Evolutionary conservation across 441 rosid species (phyloP), one percentile per base, ranked within the genome.

Genomic region (Adansonia gregorii): DNA sequence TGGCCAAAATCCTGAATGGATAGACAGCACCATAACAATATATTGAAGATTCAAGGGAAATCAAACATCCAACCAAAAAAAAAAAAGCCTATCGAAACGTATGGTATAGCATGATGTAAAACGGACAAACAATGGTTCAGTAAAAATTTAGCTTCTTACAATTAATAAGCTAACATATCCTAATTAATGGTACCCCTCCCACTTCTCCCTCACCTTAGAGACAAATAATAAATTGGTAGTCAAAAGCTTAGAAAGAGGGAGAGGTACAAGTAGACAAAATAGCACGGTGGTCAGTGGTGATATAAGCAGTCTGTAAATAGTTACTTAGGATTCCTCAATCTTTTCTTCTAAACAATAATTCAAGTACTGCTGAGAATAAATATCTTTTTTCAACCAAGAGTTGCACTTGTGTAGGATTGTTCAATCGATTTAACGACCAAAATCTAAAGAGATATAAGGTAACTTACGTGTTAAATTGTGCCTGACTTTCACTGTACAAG

Each of bases 381-480:
- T 17, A 71, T 71, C 48, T 54, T 31, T 35, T 35, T 35, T 71
- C 5, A 54, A 71, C 63, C 27, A 31, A 31, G 75, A 54, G 46
- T 51, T 51, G 74, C 9, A 70, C n/a, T 6, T 45, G 6, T 27
- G 3, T 27, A 14, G 59, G 43, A 35, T 35, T 27, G 10, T 45
- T 70, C 63, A n/a, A 54, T n/a, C 48, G 54, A 54, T 71, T 71
- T 48, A 52, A 71, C 58, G 14, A 71, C 27, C 46, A 75, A 48
- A 49, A 65, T 48, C 55, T 73, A 71, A 78, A 68, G 46, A 78
- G 63, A 5, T 24, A 82, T 56, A 78, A 78, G 52, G 77, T 24
- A 68, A 69, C 87, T 56, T 83, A 91, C 99, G 99, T 94, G 83
- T 92, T 93, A 81, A 96, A 96, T 80, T 92, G 92, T 69, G 99